Conservation (phyloP, 1,139 yeast species). For the Yamadazyma diddensiae region DNA sequence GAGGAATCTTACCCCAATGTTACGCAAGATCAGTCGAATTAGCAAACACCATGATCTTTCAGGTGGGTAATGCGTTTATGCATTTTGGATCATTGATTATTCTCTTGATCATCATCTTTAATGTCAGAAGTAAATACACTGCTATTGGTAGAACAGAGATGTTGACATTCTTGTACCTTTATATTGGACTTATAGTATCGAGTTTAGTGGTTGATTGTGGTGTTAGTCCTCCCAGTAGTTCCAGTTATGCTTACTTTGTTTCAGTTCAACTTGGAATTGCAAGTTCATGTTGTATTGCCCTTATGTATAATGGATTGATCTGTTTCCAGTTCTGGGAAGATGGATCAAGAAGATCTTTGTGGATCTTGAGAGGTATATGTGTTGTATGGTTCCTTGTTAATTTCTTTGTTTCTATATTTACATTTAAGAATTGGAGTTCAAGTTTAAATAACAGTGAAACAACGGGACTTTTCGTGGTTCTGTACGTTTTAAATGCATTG, state of each 20-base stretch:
- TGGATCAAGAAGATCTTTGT: slow-evolving; percentile 68
- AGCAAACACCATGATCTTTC: slow-evolving; percentile 89
- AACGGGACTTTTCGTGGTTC: slow-evolving; percentile 61
- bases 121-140: slow-evolving; percentile 79
- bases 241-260: slow-evolving; percentile 76
- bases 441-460: slow-evolving; percentile 46
- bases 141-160: slow-evolving; percentile 92
- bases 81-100: slow-evolving; percentile 73
- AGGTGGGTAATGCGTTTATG: slow-evolving; percentile 84
- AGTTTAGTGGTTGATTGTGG: slow-evolving; percentile 87
- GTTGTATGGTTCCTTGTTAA: slow-evolving; percentile 56
- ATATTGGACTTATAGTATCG: slow-evolving; percentile 55
- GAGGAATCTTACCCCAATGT: slow-evolving; percentile 73
- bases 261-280: slow-evolving; percentile 74
- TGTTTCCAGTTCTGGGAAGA: slow-evolving; percentile 95
- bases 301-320: slow-evolving; percentile 71
- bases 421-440: slow-evolving; percentile 69
- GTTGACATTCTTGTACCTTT: slow-evolving; percentile 65
- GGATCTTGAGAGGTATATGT: slow-evolving; percentile 50
- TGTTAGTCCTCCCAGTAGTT: slow-evolving; percentile 82
- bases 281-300: slow-evolving; percentile 65
- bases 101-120: slow-evolving; percentile 68
- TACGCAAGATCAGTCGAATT: slow-evolving; percentile 82
- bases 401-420: slow-evolving; percentile 64
- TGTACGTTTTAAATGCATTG: slow-evolving; percentile 68